These are phyloP conservation scores for Aspergillus oerlinghausenensis DNA, from an alignment of 2,329 filamentous ascomycete genomes.

Conservation along the genomic window DNA sequence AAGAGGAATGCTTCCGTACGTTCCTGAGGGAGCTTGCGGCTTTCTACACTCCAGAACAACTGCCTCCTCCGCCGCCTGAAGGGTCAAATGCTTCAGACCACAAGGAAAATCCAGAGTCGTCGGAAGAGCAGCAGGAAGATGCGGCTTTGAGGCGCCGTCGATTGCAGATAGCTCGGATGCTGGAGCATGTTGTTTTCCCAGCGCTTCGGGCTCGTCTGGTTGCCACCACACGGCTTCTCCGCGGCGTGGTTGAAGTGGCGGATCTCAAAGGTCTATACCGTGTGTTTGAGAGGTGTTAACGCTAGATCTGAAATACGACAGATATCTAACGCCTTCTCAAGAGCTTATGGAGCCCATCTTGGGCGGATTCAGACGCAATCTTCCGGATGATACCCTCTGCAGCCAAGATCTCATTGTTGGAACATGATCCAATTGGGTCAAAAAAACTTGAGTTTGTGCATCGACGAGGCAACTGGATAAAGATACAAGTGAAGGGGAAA, in stretches of 20 bases:
- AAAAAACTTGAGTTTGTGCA: background rate
- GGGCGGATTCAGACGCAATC: background rate
- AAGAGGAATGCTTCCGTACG: slow-evolving; percentile 78
- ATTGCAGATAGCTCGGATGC: slow-evolving; percentile 63
- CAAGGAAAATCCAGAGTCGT: slow-evolving; percentile 4
- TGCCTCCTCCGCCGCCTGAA: slow-evolving; percentile 50
- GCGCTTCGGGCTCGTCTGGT: slow-evolving; percentile 79
- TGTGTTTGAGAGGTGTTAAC: slow-evolving; percentile 88
- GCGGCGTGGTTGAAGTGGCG: slow-evolving; percentile 78
- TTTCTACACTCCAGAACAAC: slow-evolving; percentile 84
- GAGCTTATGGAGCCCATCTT: background rate
- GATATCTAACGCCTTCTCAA: background rate
- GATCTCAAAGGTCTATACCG: slow-evolving; percentile 88
- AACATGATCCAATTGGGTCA: background rate
- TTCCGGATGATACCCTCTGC: background rate
- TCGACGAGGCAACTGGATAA: background rate
- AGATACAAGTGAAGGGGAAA: background rate
- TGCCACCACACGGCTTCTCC: slow-evolving; percentile 72
- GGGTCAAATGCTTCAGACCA: background rate
- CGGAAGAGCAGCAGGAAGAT: slow-evolving; percentile 41
- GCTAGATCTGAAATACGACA: background rate
- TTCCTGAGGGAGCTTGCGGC: slow-evolving; percentile 82
- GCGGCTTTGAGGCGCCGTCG: slow-evolving; percentile 50
- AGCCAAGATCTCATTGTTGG: background rate
- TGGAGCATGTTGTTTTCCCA: slow-evolving; percentile 87